Evolutionary conservation across 176 grass and related monocot species (phyloP), one percentile per base, ranked within the genome.

Genomic region (Rhynchospora pubera): DNA sequence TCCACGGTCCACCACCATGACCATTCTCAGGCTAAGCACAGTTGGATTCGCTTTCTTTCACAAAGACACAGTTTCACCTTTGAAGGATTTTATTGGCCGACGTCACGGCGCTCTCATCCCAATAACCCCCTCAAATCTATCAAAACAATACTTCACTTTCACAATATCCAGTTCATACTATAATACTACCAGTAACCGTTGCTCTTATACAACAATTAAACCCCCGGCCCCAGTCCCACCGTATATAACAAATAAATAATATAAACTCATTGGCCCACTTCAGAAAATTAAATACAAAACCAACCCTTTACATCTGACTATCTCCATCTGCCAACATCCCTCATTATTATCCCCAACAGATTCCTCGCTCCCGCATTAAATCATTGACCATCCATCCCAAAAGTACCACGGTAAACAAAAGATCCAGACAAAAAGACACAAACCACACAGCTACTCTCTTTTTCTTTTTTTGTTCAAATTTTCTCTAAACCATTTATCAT

Each of bases 391-490:
- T n/a, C n/a, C n/a, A n/a, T n/a, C 66, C 65, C 30, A 16, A 62
- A 80, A 62, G 57, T 46, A 80, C 77, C 58, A 45, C 56, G 19
- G 77, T 80, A 80, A 62, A 80, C 9, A 43, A 65, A 59, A 65
- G n/a, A 63, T 66, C 57, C 79, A 58, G 30, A 65, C 84, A 58
- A 55, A 75, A 34, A 65, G 46, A 77, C 26, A 62, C 53, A 11
- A 26, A 53, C 0, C 19, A 44, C 42, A 68, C 57, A 67, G 57
- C 21, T 39, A 22, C 43, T n/a, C 46, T n/a, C 12, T 71, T 56
- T 19, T 74, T 57, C 16, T 34, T 65, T 44, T 0, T 2, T 4
- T 11, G 45, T 42, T 5, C 12, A 19, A 71, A 21, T 71, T 56
- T 70, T 73, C 39, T 66, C 32, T 84, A 4, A 43, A 73, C n/a